These are phyloP conservation scores for Gelatoporia subvermispora DNA, from an alignment of 768 basidiomycete species.

Conservation along the genomic window DNA sequence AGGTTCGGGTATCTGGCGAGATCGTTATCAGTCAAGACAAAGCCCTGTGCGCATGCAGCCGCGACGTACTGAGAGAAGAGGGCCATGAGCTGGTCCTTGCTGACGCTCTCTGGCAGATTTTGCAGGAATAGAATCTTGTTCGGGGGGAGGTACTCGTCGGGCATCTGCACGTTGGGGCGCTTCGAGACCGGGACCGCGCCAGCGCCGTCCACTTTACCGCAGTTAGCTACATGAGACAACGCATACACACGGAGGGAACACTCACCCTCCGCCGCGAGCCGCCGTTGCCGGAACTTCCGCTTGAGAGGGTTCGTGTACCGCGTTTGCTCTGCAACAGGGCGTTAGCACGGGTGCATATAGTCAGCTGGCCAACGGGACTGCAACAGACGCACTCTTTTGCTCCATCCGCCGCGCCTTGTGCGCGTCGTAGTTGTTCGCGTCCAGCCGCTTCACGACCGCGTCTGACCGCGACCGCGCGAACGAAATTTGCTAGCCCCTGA, in stretches of 20 bases:
- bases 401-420: slow-evolving; percentile 73
- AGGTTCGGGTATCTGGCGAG: slow-evolving; percentile 83
- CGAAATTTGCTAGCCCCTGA: slow-evolving; percentile 76
- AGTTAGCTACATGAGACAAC: neutral
- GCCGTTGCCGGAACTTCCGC: slow-evolving; percentile 77
- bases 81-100: slow-evolving; percentile 85
- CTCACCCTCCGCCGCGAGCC: slow-evolving; percentile 74
- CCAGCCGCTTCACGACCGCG: slow-evolving; percentile 76
- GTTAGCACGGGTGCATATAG: neutral
- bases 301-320: slow-evolving; percentile 89
- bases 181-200: slow-evolving; percentile 62
- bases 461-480: slow-evolving; percentile 89
- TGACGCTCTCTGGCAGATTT: slow-evolving; percentile 90
- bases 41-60: neutral
- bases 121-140: slow-evolving; percentile 99
- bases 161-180: slow-evolving; percentile 90
- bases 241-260: slow-evolving; percentile 15
- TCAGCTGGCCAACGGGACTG: slow-evolving; percentile 1
- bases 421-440: slow-evolving; percentile 59
- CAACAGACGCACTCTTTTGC: slow-evolving; percentile 73
- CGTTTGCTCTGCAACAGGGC: slow-evolving; percentile 53
- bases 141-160: slow-evolving; percentile 98
- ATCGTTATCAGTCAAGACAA: neutral
- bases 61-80: slow-evolving; percentile 83
- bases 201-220: slow-evolving; percentile 58